Evolutionary conservation across 2,329 filamentous ascomycete genomes (phyloP).

Genomic region (Exophiala phaeomuriformis): DNA sequence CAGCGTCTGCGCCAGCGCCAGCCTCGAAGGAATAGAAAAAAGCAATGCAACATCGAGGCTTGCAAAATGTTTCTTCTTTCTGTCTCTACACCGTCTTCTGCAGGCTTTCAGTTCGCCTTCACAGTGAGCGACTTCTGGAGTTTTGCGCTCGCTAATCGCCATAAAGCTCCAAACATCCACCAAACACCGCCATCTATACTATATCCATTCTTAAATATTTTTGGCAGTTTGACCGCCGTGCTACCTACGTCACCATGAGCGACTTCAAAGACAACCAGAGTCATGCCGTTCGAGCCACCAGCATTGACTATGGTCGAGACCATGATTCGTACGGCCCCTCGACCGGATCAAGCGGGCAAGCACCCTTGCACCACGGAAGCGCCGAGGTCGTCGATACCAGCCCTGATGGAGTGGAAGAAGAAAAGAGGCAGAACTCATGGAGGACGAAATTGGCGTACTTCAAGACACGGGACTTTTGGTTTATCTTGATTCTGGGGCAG

Average conservation of each 20-base stretch:
- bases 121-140: conserved; percentile 50
- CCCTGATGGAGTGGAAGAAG: conserved; percentile 32
- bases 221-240: background rate
- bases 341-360: conserved; percentile 8
- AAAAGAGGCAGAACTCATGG: conserved; percentile 42
- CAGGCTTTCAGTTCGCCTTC: conserved; percentile 15
- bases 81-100: conserved; percentile 1
- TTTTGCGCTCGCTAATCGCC: conserved; percentile 48
- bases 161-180: conserved; percentile 41
- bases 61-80: conserved; percentile 6
- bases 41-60: conserved; percentile 10
- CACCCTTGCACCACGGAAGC: conserved; percentile 30
- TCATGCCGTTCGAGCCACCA: conserved; percentile 16
- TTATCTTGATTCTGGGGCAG: conserved; percentile 73
- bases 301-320: conserved; percentile 18
- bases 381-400: conserved; percentile 31
- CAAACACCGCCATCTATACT: background rate
- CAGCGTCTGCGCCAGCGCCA: background rate
- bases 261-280: conserved; percentile 17
- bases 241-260: conserved; percentile 17
- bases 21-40: background rate
- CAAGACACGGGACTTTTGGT: conserved; percentile 78
- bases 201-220: background rate
- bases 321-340: conserved; percentile 11
- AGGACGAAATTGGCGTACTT: conserved; percentile 57